Evolutionary conservation across 768 basidiomycete species (phyloP), one percentile per base, ranked within the genome.

Genomic region (Epithele typhae): DNA sequence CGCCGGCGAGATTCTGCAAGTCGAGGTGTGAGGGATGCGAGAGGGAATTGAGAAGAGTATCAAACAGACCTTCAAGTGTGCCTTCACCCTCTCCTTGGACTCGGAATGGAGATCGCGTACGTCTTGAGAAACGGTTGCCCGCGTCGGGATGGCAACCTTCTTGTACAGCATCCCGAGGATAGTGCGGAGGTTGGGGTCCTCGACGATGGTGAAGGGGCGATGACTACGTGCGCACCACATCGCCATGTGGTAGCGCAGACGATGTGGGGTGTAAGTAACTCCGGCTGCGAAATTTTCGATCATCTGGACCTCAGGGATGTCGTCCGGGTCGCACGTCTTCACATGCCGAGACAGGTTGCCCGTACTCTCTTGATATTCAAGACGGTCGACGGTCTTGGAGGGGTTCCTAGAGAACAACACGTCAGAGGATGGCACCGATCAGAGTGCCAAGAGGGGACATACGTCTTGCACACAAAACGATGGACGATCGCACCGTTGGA

Each of bases 121-220:
- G 22, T 53, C 45, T 10, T 35, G 4, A 9, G 53, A 49, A 14
- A 53, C 37, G 1, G 48, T 57, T 1, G 4, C n/a, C 5, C 36
- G 43, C 9, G 44, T 47, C 3, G 55, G 53, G 0, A 48, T 17
- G 7, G 47, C 27, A 15, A 46, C 49, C 24, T 41, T 36, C 0
- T 33, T 11, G n/a, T 49, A 49, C 10, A 56, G 42, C 44, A 54
- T 50, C 0, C 8, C n/a, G 14, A 56, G 10, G 19, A 50, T 39
- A 7, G 38, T 30, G 1, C 14, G 34, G 18, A 53, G 25, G 35
- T 56, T 48, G 14, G 27, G 25, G 27, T 56, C 48, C 2, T 52
- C 39, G 15, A 47, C 54, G 19, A 52, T 54, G 3, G 17, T 5
- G 40, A 52, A 55, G n/a, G 56, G 56, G 19, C 53, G 53, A 25